Base-by-base conservation (phyloP, 2,329 filamentous ascomycete species). In the Xylariaceae sp. region DNA sequence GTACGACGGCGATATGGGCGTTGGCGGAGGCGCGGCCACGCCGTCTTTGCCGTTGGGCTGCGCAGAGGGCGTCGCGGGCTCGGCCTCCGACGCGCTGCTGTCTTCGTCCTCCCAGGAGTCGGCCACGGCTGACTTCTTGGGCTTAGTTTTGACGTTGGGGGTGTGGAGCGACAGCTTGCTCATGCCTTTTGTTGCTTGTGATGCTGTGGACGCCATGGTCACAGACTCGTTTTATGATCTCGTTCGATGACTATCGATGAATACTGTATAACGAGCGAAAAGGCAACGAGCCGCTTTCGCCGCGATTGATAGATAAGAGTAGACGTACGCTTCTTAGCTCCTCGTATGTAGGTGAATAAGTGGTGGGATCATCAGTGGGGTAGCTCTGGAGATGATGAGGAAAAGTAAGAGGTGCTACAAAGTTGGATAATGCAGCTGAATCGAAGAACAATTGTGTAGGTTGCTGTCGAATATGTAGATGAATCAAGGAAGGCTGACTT, bases 31-130 rank as follows among this genome's bases (percentile, higher is more conserved):
- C 16, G 85, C 81, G 7, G 70, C 72, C 39, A 78, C 74, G 18
- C 69, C 67, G 69, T 59, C 57, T 43, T 56, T 57, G 59, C 50
- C 55, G 55, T 57, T 21, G 40, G 63, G 57, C 30, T 55, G 51
- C 23, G 37, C 46, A 46, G 68, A 52, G 13, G 59, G 40, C 5
- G 58, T 51, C 18, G 45, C 15, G 30, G 54, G 48, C 64, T 65
- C 62, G 16, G 68, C 65, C 51, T 77, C 76, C 10, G 77, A 74
- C 13, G 72, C 72, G 6, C 77, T 73, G 15, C 74, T 78, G 26
- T 81, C 78, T 50, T 89, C 89, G 64, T 94, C 87, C 72, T 92
- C 88, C 89, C 89, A 92, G 36, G 86, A 90, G 59, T 92, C 89
- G 47, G 80, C 82, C 16, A 88, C 75, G n/a, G 55, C 60, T 48